Percentiles rank a stretch among this genome's conserved stretches.
These are phyloP conservation scores for Trametes elegans DNA, from an alignment of 768 basidiomycete genomes.

Conservation along the genomic window DNA sequence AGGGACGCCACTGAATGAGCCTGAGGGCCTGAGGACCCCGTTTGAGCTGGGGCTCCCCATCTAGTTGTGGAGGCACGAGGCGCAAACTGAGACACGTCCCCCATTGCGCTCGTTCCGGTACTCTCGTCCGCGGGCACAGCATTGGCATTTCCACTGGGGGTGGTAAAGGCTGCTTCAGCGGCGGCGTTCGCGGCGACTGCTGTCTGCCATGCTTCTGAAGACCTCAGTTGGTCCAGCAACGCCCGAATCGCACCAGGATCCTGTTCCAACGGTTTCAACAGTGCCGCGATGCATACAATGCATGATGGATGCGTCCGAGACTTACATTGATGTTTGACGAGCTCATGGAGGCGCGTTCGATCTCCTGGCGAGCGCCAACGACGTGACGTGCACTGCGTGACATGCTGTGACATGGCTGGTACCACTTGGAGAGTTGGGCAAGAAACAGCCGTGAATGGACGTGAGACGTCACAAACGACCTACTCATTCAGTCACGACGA, in stretches of 20 bases:
- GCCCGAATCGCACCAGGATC: constrained; percentile 66
- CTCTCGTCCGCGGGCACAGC: neutral
- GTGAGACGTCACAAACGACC: neutral
- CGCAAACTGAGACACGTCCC: no score
- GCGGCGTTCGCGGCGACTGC: constrained; percentile 24
- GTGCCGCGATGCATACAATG: neutral
- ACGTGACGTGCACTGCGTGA: constrained; percentile 2
- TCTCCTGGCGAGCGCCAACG: constrained; percentile 3
- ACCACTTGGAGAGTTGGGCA: no score
- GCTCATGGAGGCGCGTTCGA: constrained; percentile 38
- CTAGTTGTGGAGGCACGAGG: neutral
- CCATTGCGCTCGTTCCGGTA: neutral
- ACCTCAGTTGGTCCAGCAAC: constrained; percentile 64
- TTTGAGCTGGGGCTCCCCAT: neutral
- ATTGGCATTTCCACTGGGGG: neutral
- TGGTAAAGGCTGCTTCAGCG: no score
- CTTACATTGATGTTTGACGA: constrained; percentile 60
- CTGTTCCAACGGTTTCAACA: constrained; percentile 33
- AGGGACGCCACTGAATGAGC: constrained; percentile 51
- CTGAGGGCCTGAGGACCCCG: constrained; percentile 29
- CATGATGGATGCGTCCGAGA: neutral
- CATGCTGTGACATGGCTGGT: neutral
- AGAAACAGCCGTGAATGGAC: neutral
- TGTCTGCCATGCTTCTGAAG: constrained; percentile 71
- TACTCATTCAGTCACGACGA: neutral